phyloP scores from a whole-genome alignment of 768 basidiomycete species.

The Hebeloma cylindrosporum region DNA sequence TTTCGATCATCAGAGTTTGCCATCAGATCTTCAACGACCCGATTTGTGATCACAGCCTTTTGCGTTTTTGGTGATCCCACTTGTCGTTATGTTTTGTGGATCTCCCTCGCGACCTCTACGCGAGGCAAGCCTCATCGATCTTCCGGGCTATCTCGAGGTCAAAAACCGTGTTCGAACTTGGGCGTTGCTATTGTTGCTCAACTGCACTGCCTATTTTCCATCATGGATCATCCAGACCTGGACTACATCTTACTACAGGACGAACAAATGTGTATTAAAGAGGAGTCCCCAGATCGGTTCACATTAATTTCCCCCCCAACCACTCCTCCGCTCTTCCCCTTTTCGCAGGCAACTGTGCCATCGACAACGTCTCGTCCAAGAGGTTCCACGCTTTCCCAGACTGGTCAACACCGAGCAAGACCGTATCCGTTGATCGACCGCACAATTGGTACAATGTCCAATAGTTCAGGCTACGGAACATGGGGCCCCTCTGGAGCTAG shows the following conservation, averaged over 20 bases:
- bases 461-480: slow-evolving; percentile 32
- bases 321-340: slow-evolving; percentile 26
- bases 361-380: slow-evolving; percentile 33
- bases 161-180: slow-evolving; percentile 23
- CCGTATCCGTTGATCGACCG: slow-evolving; percentile 36
- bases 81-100: slow-evolving; percentile 23
- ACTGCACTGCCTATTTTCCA: slow-evolving; percentile 44
- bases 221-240: slow-evolving; percentile 39
- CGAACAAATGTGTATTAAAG: slow-evolving; percentile 42
- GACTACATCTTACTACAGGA: slow-evolving; percentile 27
- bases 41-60: slow-evolving; percentile 25
- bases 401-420: slow-evolving; percentile 37
- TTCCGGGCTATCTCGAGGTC: slow-evolving; percentile 25
- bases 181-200: slow-evolving; percentile 20
- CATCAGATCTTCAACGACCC: slow-evolving; percentile 15
- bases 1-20: slow-evolving; percentile 12
- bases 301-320: slow-evolving; percentile 38
- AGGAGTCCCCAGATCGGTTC: slow-evolving; percentile 38
- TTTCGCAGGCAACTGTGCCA: slow-evolving; percentile 26
- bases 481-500: slow-evolving; percentile 30
- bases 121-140: slow-evolving; percentile 17
- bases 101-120: slow-evolving; percentile 24
- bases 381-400: slow-evolving; percentile 30
- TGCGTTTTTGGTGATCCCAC: slow-evolving; percentile 14
- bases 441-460: slow-evolving; percentile 36